Percentiles rank a stretch among this genome's conserved stretches.
Conservation (phyloP, 192 early-diverging fungal genomes). For the Backusella tarrabulga region DNA sequence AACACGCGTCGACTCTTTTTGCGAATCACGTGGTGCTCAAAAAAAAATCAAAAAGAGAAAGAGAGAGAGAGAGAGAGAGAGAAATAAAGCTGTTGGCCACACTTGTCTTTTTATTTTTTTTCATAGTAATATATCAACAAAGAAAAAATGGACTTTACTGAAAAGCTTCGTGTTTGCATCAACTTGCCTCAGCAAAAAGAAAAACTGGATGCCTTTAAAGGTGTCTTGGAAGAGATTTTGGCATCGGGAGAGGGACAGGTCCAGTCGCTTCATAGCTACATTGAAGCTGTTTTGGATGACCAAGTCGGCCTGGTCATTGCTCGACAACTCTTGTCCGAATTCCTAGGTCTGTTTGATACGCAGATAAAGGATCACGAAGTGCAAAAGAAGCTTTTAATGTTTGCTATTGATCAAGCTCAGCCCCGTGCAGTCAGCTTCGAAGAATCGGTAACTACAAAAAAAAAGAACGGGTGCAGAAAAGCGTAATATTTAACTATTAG, state of each 20-base stretch:
- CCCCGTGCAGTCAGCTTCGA: slow-evolving; percentile 80
- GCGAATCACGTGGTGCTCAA: neutral
- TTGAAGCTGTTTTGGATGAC: slow-evolving; percentile 60
- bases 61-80: too few species aligned
- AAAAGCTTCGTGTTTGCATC: slow-evolving; percentile 16
- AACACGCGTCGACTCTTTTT: neutral
- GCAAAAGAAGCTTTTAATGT: slow-evolving; percentile 62
- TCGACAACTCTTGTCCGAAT: slow-evolving; percentile 71
- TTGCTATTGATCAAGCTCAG: slow-evolving; percentile 67
- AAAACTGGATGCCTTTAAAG: slow-evolving; percentile 27
- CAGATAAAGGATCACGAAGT: slow-evolving; percentile 41
- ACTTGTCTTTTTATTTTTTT: neutral
- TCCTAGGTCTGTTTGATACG: slow-evolving; percentile 59
- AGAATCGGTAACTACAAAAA: slow-evolving; percentile 57
- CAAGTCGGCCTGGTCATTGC: slow-evolving; percentile 75
- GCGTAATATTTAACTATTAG: neutral
- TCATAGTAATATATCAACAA: neutral
- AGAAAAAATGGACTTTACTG: slow-evolving; percentile 20
- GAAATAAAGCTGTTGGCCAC: neutral
- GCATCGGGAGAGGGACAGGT: neutral
- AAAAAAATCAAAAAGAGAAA: neutral
- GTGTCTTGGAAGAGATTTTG: slow-evolving; percentile 22
- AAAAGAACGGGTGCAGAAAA: neutral
- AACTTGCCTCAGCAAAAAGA: slow-evolving; percentile 26
- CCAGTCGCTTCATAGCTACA: slow-evolving; percentile 30